Evolutionary conservation across 2,329 filamentous ascomycete species (phyloP).

Genomic region (Coleophoma crateriformis): DNA sequence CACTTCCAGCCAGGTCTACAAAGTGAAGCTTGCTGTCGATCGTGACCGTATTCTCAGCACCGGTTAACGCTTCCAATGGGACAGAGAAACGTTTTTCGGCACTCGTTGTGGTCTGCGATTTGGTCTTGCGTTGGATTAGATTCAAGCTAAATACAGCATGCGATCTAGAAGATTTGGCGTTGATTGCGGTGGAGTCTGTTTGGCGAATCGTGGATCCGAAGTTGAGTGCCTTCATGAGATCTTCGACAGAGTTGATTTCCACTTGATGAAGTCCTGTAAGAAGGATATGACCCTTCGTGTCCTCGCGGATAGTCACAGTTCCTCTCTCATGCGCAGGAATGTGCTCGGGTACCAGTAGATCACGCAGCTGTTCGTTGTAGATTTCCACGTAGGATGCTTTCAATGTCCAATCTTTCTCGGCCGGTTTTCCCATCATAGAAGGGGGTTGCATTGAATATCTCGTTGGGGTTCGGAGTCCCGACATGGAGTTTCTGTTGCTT

Average conservation of each 20-base stretch:
- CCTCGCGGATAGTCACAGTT: slow-evolving; percentile 87
- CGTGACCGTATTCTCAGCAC: slow-evolving; percentile 66
- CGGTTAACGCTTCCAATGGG: slow-evolving; percentile 73
- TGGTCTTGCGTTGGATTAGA: slow-evolving; percentile 75
- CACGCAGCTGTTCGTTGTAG: slow-evolving; percentile 93
- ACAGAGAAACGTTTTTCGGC: slow-evolving; percentile 84
- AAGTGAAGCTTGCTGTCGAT: slow-evolving; percentile 98
- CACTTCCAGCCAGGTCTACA: slow-evolving; percentile 94
- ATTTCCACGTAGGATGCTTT: slow-evolving; percentile 96
- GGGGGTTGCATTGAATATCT: slow-evolving; percentile 59
- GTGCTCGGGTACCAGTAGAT: slow-evolving; percentile 77
- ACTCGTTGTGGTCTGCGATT: slow-evolving; percentile 42
- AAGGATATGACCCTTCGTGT: slow-evolving; percentile 89
- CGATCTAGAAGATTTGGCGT: slow-evolving; percentile 94
- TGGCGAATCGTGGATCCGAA: slow-evolving; percentile 93
- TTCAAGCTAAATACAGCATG: slow-evolving; percentile 97
- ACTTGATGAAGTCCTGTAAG: slow-evolving; percentile 86
- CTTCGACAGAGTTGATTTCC: slow-evolving; percentile 85
- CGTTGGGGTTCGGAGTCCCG: slow-evolving; percentile 73
- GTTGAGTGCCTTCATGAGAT: slow-evolving; percentile 82
- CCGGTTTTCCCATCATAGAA: slow-evolving; percentile 16
- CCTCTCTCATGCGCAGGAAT: slow-evolving; percentile 65
- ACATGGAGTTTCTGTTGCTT: slow-evolving; percentile 61
- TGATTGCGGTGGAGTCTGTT: slow-evolving; percentile 94
- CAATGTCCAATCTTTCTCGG: slow-evolving; percentile 80